Conservation (phyloP, 345 rosid species). For the Eucalyptus tenuipes region DNA sequence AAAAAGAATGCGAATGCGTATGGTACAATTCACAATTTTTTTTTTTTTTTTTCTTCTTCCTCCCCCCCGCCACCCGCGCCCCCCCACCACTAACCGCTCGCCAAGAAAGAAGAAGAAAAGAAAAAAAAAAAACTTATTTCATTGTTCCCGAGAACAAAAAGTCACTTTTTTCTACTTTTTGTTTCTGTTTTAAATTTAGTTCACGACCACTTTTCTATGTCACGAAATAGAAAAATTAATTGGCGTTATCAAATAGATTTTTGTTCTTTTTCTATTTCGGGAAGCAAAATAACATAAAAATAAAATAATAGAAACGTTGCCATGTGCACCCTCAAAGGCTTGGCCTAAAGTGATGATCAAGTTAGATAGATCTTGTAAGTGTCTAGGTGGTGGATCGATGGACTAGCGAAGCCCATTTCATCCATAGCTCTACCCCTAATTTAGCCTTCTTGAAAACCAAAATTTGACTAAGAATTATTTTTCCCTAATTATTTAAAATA, state of each 20-base stretch:
- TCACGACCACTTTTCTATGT: accelerated
- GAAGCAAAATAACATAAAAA: no score
- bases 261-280: no score
- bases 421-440: not conserved
- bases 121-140: no score
- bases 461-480: not conserved
- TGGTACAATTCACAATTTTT: accelerated
- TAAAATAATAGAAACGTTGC: accelerated
- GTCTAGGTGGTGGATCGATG: not conserved
- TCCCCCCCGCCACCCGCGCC: accelerated
- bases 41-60: no score
- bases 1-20: accelerated
- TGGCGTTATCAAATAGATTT: no score
- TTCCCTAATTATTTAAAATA: not conserved
- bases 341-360: not conserved
- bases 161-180: accelerated
- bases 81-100: accelerated
- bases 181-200: accelerated
- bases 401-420: not conserved
- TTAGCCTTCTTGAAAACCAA: not conserved
- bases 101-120: no score
- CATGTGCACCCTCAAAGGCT: not conserved
- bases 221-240: accelerated
- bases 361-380: not conserved
- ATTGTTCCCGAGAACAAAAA: accelerated